Evolutionary conservation across 2,329 filamentous ascomycete species (phyloP), one percentile per base, ranked within the genome.

Genomic region (Epichloe typhina): DNA sequence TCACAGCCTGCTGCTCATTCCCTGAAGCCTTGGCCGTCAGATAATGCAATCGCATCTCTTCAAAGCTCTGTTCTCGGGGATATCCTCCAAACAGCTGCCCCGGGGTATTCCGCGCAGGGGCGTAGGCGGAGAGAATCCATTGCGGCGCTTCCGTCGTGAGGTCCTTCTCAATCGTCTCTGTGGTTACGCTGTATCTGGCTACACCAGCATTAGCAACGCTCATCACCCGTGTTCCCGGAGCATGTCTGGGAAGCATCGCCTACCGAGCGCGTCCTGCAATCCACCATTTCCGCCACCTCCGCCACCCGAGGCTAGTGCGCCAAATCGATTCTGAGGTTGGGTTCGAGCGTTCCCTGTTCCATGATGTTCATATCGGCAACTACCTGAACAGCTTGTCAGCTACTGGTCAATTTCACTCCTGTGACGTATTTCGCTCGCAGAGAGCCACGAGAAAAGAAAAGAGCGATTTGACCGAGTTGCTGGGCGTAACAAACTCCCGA

Each of bases 51-150:
- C 89, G 79, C 63, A 95, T 77, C 67, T 97, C 91, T 65, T 97
- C 91, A 40, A 86, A 84, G 61, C 88, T 95, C 64, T 89, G 84
- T 65, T 97, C 91, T 17, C 89, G 77, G 5, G 79, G 74, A 43
- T 74, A 76, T 1, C 88, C 89, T 49, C 88, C 88, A 60, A 95
- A 90, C 1, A 96, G 74, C 66, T 95, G 88, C 17, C 80, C 80
- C 0, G 90, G 90, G 1, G 85, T 80, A 58, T 89, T 79, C 59
- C 73, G 76, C 4, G 84, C 85, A 0, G 90, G 89, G 0, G 83
- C 87, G 65, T 95, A 97, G 21, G 84, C 77, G 1, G 90, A 95
- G 23, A 96, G 76, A 4, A 93, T 83, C 86, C 90, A 97, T 72
- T 79, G 70, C 17, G 91, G 91, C 8, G 77, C 76, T 53, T 93